Conservation (phyloP, 2,329 filamentous ascomycete species). For the Pseudocercospora fijiensis region DNA sequence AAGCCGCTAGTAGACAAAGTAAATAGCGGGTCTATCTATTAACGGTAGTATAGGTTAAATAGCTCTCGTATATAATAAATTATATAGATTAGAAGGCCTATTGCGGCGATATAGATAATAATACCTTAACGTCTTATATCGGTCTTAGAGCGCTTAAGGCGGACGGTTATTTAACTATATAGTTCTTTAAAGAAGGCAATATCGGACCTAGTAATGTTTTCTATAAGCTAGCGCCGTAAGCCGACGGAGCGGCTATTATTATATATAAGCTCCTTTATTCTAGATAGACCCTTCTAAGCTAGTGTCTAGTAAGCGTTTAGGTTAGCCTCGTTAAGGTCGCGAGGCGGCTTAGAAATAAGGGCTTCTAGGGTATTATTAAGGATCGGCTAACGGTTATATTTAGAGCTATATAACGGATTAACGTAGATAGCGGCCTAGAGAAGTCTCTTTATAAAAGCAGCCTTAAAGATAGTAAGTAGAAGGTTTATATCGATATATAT, state of each 20-base stretch:
- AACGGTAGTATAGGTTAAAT: not conserved
- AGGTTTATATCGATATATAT: not conserved
- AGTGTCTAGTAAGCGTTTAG: not conserved
- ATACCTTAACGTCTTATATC: not conserved
- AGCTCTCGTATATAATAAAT: not conserved
- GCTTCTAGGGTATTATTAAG: not conserved
- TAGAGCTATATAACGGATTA: not conserved
- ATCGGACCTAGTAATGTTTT: not conserved
- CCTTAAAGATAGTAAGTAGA: not conserved
- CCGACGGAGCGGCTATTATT: not conserved
- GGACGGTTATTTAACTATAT: slow-evolving; percentile 1
- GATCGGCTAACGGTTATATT: not conserved
- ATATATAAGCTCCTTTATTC: not conserved
- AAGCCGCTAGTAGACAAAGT: too few species aligned
- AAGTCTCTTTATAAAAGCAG: not conserved
- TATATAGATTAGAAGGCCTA: not conserved
- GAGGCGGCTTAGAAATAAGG: not conserved
- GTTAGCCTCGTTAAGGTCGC: not conserved
- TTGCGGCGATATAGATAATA: not conserved
- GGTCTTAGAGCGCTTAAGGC: slow-evolving; percentile 5
- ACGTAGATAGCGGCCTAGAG: not conserved
- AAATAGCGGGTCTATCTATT: not conserved
- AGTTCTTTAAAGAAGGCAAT: not conserved
- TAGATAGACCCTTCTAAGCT: not conserved
- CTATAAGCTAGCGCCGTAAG: not conserved